A percentile compares a stretch with the other conserved stretches of the same genome.
phyloP scores from a whole-genome alignment of 2,329 filamentous ascomycete species.

The Elsinoe perseae region DNA sequence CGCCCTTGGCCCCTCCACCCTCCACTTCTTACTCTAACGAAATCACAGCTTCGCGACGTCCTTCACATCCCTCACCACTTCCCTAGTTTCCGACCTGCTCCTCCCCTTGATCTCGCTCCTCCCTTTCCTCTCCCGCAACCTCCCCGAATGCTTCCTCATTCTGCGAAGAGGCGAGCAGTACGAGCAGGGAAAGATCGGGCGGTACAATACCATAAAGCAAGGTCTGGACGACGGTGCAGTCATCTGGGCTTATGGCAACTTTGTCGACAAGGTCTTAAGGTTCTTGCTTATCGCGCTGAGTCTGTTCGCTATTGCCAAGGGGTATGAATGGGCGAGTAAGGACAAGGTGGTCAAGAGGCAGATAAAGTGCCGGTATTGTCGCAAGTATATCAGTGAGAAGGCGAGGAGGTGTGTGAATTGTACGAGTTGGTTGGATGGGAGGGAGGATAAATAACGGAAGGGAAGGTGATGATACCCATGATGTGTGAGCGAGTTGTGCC shows the following conservation, averaged over 20 bases:
- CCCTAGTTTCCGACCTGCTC: constrained; percentile 62
- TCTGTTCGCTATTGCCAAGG: constrained; percentile 55
- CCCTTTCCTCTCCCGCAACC: constrained; percentile 60
- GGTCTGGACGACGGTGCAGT: constrained; percentile 64
- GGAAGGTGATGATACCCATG: background rate
- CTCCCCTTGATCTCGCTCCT: constrained; percentile 62
- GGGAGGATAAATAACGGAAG: constrained; percentile 36
- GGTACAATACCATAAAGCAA: constrained; percentile 63
- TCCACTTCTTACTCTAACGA: background rate
- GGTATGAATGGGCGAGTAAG: constrained; percentile 54
- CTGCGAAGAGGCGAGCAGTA: constrained; percentile 50
- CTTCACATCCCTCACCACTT: constrained; percentile 64
- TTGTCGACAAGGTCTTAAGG: constrained; percentile 57
- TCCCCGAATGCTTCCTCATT: constrained; percentile 67
- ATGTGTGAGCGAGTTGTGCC: background rate
- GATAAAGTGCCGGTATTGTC: constrained; percentile 61
- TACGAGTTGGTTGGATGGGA: constrained; percentile 51
- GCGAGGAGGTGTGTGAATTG: constrained; percentile 50
- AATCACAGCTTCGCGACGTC: constrained; percentile 54
- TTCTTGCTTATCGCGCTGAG: constrained; percentile 59
- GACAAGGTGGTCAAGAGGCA: constrained; percentile 65
- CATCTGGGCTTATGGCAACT: constrained; percentile 64
- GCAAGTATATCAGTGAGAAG: constrained; percentile 55
- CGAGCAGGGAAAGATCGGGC: constrained; percentile 34
- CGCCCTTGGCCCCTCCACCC: constrained; percentile 24